Percentiles rank a stretch among this genome's conserved stretches.
Conservation (phyloP, 371 early-diverging fungal genomes). For the Mucor racemosus region DNA sequence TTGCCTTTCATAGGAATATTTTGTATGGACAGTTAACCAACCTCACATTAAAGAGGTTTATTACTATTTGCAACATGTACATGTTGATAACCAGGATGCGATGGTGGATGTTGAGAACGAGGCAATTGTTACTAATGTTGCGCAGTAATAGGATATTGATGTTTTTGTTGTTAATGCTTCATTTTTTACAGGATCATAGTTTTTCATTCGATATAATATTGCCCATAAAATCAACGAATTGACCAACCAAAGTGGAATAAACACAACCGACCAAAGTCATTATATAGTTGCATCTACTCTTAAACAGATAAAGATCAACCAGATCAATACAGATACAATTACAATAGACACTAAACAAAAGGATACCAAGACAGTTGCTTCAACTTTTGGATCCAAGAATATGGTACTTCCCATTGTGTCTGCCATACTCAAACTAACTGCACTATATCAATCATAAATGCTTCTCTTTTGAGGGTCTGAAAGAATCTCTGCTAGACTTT, state of each 20-base stretch:
- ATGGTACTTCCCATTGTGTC: slow-evolving; percentile 72
- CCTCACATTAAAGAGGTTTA: too few relatives aligned
- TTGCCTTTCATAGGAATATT: too few relatives aligned
- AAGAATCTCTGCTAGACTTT: too few relatives aligned
- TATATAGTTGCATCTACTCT: slow-evolving; percentile 69
- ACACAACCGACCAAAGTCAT: slow-evolving; percentile 78
- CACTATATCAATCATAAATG: slow-evolving; percentile 87
- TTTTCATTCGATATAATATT: slow-evolving; percentile 32
- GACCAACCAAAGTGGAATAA: slow-evolving; percentile 81
- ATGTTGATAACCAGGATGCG: too few relatives aligned
- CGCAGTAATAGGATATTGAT: too few relatives aligned
- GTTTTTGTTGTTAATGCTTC: neutral
- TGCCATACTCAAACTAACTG: slow-evolving; percentile 82
- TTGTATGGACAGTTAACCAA: too few relatives aligned
- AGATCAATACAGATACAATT: slow-evolving; percentile 69
- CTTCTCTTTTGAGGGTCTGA: slow-evolving; percentile 76
- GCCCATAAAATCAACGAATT: slow-evolving; percentile 53
- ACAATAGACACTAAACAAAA: slow-evolving; percentile 62
- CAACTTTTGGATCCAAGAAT: slow-evolving; percentile 78
- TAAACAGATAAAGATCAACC: slow-evolving; percentile 75
- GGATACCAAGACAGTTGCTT: slow-evolving; percentile 68
- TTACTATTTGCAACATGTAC: too few relatives aligned
- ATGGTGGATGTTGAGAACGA: too few relatives aligned
- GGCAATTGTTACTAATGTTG: too few relatives aligned
- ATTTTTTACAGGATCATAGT: slow-evolving; percentile 18